Conservation (phyloP, 2,329 filamentous ascomycete genomes). For the Aschersonia sp. region DNA sequence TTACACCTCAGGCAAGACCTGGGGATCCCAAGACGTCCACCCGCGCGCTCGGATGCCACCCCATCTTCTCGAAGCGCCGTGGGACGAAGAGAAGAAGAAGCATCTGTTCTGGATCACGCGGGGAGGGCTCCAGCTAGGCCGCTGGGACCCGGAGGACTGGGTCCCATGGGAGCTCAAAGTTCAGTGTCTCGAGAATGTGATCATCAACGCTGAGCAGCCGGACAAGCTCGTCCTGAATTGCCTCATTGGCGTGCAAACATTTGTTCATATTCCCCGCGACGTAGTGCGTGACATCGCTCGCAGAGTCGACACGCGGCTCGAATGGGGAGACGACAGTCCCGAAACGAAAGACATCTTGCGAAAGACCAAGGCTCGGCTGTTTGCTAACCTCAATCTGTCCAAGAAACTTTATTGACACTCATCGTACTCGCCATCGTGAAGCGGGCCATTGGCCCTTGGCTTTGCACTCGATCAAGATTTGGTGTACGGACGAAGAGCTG, state of each 20-base stretch:
- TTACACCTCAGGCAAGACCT: conserved; percentile 5
- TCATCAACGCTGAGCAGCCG: conserved; percentile 14
- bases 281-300: conserved; percentile 11
- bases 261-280: conserved; percentile 14
- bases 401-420: neutral
- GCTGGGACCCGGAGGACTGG: conserved; percentile 9
- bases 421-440: too few relatives aligned
- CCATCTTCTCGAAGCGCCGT: conserved; percentile 25
- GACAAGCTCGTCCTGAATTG: conserved; percentile 16
- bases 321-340: conserved; percentile 15
- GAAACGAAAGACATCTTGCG: conserved; percentile 11
- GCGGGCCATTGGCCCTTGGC: too few relatives aligned
- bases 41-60: conserved; percentile 22
- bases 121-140: conserved; percentile 18
- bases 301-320: conserved; percentile 12
- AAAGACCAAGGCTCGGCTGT: conserved; percentile 3
- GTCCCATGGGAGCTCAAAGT: conserved; percentile 26
- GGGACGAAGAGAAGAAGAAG: conserved; percentile 21
- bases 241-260: conserved; percentile 14
- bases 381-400: conserved; percentile 2
- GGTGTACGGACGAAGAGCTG: too few relatives aligned
- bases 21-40: conserved; percentile 22
- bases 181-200: conserved; percentile 20
- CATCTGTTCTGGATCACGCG: conserved; percentile 31
- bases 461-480: too few relatives aligned